Percentiles rank a stretch among this genome's conserved stretches.
Evolutionary conservation across 805 yeast genomes (phyloP).

Genomic region (Yarrowia bubula): DNA sequence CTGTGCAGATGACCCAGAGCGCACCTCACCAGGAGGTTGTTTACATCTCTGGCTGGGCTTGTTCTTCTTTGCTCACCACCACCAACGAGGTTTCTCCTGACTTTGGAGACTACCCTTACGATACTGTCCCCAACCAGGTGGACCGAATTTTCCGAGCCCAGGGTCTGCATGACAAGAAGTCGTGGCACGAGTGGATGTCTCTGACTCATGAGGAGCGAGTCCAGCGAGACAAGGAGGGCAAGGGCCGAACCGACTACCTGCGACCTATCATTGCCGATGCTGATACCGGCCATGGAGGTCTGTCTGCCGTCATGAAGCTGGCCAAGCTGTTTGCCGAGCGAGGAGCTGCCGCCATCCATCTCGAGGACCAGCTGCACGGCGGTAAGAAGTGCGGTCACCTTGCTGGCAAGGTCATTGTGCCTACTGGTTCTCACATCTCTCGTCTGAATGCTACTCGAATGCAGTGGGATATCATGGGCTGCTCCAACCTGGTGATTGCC

Average conservation of each 20-base stretch:
- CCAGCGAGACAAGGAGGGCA: slow-evolving; percentile 33
- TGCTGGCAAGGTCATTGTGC: slow-evolving; percentile 61
- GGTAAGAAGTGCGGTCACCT: slow-evolving; percentile 66
- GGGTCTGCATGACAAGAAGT: slow-evolving; percentile 53
- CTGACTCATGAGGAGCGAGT: slow-evolving; percentile 35
- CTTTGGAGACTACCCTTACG: slow-evolving; percentile 67
- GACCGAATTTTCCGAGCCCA: slow-evolving; percentile 60
- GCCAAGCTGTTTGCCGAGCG: slow-evolving; percentile 65
- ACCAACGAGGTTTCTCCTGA: slow-evolving; percentile 66
- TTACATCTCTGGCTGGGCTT: slow-evolving; percentile 64
- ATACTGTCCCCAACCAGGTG: slow-evolving; percentile 67
- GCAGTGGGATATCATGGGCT: slow-evolving; percentile 65
- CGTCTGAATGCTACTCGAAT: slow-evolving; percentile 56
- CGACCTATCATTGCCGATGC: slow-evolving; percentile 66
- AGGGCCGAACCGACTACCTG: slow-evolving; percentile 48
- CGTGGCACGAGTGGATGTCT: slow-evolving; percentile 45
- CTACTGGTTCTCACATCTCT: slow-evolving; percentile 55
- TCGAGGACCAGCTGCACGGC: slow-evolving; percentile 64
- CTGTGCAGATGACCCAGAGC: slow-evolving; percentile 59
- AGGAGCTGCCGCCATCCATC: slow-evolving; percentile 66
- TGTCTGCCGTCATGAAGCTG: slow-evolving; percentile 60
- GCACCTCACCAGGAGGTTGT: slow-evolving; percentile 52
- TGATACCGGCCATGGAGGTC: slow-evolving; percentile 66
- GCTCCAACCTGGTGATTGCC: slow-evolving; percentile 57
- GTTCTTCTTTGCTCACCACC: slow-evolving; percentile 54